Conservation (phyloP, 2,329 filamentous ascomycete species). For the Exophiala xenobiotica region DNA sequence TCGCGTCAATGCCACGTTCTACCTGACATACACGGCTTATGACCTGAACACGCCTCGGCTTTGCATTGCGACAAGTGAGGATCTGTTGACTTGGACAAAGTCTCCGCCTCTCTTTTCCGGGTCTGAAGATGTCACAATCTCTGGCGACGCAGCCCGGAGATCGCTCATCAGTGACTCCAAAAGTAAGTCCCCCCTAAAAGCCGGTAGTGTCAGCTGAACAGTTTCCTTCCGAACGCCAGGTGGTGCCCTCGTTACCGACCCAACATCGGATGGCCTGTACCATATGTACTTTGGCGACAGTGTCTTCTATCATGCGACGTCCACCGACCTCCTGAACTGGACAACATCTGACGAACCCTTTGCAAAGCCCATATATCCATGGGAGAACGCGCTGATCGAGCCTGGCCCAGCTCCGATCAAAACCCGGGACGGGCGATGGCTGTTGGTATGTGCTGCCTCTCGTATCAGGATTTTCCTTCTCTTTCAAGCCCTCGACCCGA, state of each 20-base stretch:
- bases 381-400: conserved; percentile 36
- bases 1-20: conserved; percentile 38
- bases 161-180: too few species aligned
- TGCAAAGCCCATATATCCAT: conserved; percentile 30
- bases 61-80: conserved; percentile 38
- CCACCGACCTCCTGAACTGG: conserved; percentile 36
- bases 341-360: conserved; percentile 29
- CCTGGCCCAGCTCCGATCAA: conserved; percentile 35
- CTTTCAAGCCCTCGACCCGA: too few species aligned
- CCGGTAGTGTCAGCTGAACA: too few species aligned
- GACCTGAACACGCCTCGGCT: conserved; percentile 34
- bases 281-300: conserved; percentile 38
- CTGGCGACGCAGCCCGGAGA: neutral
- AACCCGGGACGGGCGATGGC: conserved; percentile 35
- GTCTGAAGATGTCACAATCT: conserved; percentile 1
- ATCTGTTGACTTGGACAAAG: conserved; percentile 39
- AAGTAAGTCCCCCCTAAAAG: too few species aligned
- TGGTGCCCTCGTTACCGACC: conserved; percentile 30
- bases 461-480: neutral
- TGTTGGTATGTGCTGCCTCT: conserved; percentile 22
- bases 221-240: too few species aligned
- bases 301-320: conserved; percentile 31
- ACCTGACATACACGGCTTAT: conserved; percentile 39
- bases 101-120: conserved; percentile 18
- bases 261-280: conserved; percentile 34